phyloP scores from a whole-genome alignment of 805 yeast genomes.

The Kurtzmaniella fragi region DNA sequence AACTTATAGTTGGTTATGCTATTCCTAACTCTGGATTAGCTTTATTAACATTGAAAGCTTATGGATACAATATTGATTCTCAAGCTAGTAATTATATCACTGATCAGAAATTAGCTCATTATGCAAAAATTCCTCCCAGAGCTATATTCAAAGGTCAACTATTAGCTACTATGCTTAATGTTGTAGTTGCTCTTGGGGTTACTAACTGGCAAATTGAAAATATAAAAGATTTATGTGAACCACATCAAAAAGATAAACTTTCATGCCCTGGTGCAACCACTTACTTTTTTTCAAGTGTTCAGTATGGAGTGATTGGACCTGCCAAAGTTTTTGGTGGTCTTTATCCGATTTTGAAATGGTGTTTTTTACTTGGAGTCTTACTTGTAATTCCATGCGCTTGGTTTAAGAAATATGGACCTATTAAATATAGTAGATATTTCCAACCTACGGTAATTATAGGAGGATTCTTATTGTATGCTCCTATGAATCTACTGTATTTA shows the following conservation, averaged over 20 bases:
- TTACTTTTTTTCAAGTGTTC: conserved; percentile 46
- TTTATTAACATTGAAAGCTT: conserved; percentile 44
- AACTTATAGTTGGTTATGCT: conserved; percentile 60
- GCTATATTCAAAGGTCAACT: conserved; percentile 48
- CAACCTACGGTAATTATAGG: conserved; percentile 53
- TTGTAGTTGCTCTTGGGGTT: conserved; percentile 26
- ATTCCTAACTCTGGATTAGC: conserved; percentile 59
- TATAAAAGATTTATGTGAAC: conserved; percentile 31
- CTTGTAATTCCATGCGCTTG: conserved; percentile 32
- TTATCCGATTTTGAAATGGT: conserved; percentile 52
- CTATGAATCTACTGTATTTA: conserved; percentile 45
- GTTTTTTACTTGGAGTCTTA: conserved; percentile 51
- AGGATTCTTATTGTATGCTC: conserved; percentile 46
- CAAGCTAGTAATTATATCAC: conserved; percentile 57
- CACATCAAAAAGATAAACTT: conserved; percentile 29
- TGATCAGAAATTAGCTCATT: conserved; percentile 45
- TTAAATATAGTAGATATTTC: conserved; percentile 28
- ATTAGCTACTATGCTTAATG: conserved; percentile 30
- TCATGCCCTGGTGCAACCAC: conserved; percentile 45
- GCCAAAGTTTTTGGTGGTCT: conserved; percentile 51
- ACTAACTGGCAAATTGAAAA: conserved; percentile 38
- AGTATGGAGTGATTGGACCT: conserved; percentile 58
- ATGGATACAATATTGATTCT: conserved; percentile 52
- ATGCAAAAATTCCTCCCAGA: conserved; percentile 59
- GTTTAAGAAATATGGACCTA: conserved; percentile 34